phyloP scores from a whole-genome alignment of 805 yeast species.

The Barnettozyma botsteinii region DNA sequence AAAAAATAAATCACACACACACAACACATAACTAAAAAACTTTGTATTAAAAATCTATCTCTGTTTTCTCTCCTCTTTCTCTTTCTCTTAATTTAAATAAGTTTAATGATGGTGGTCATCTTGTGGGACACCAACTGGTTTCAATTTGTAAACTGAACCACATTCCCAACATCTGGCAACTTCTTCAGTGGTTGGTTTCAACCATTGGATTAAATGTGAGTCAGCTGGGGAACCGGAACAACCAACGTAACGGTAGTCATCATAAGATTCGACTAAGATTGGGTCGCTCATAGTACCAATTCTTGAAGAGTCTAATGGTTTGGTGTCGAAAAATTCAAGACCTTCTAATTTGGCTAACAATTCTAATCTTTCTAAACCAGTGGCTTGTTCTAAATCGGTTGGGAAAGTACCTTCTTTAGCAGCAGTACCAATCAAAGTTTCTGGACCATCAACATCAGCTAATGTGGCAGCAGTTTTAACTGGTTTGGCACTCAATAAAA shows the following conservation, averaged over 20 bases:
- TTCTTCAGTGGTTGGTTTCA: conserved; percentile 76
- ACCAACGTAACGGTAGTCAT: conserved; percentile 91
- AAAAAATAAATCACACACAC: conserved; percentile 2
- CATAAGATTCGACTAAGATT: conserved; percentile 81
- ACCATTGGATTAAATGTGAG: conserved; percentile 88
- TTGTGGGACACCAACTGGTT: conserved; percentile 78
- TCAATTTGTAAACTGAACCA: conserved; percentile 88
- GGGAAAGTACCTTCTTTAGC: conserved; percentile 82
- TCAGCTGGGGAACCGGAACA: conserved; percentile 96
- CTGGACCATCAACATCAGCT: conserved; percentile 73
- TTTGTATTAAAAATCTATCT: background rate
- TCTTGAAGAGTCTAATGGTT: conserved; percentile 84
- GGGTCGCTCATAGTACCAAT: conserved; percentile 90
- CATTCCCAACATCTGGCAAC: conserved; percentile 98
- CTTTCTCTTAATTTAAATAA: background rate
- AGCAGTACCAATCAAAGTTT: conserved; percentile 85
- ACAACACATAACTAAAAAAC: background rate
- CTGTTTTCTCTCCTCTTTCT: background rate
- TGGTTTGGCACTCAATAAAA: conserved; percentile 20
- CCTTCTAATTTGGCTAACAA: conserved; percentile 92
- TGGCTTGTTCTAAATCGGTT: conserved; percentile 92
- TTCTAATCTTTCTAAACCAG: conserved; percentile 97
- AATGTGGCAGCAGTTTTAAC: conserved; percentile 59
- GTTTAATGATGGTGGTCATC: conserved; percentile 37
- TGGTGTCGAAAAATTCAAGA: conserved; percentile 85